phyloP scores from a whole-genome alignment of 352 stramenopile species.

The Achlya hypogyna region DNA sequence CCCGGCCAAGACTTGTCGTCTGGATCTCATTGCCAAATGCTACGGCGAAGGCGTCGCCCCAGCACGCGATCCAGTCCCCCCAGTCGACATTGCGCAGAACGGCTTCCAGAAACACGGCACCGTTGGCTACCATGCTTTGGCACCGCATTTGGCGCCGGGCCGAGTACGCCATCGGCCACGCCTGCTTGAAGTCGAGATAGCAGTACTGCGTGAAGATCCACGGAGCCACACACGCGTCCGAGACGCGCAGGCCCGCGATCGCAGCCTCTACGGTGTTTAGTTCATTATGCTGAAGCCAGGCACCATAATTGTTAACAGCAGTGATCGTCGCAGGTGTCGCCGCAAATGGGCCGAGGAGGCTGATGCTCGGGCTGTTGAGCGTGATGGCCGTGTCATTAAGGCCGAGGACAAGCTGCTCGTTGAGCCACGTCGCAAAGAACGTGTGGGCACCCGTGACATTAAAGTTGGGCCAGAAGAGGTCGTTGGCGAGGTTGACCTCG shows the following conservation, averaged over 20 bases:
- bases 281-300: not conserved
- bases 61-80: not conserved
- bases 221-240: not conserved
- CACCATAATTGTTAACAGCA: not conserved
- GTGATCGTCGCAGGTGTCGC: not conserved
- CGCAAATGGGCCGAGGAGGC: not conserved
- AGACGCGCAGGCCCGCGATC: not conserved
- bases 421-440: slow-evolving; percentile 9
- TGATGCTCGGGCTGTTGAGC: not conserved
- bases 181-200: slow-evolving; percentile 1
- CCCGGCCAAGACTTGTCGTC: not conserved
- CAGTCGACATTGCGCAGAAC: slow-evolving; percentile 13
- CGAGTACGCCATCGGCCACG: slow-evolving; percentile 3
- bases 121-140: not conserved
- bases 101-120: slow-evolving; percentile 1
- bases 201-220: slow-evolving; percentile 14
- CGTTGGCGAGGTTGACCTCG: not conserved
- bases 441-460: not conserved
- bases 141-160: slow-evolving; percentile 1
- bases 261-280: not conserved
- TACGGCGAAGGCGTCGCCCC: not conserved
- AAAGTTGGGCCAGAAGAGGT: slow-evolving; percentile 1
- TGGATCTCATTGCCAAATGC: not conserved
- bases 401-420: not conserved
- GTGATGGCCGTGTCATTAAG: not conserved